Conservation (phyloP, 202 grass and related monocot genomes). For the Hordeum pubiflorum region DNA sequence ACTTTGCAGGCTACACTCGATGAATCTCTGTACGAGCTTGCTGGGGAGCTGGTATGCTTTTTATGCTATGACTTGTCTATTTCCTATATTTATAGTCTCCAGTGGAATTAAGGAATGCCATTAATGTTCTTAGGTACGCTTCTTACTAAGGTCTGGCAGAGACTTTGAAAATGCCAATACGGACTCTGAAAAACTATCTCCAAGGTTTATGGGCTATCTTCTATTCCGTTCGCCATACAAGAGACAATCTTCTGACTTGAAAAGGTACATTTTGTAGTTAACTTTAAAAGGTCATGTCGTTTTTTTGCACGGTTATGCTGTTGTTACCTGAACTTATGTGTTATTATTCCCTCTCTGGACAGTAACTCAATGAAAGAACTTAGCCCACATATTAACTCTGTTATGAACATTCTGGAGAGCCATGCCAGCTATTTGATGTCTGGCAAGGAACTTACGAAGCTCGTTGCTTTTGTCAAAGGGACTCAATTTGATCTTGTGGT, state of each 20-base stretch:
- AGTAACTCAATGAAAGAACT: conserved; percentile 84
- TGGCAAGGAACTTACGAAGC: conserved; percentile 97
- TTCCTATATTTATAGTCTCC: conserved; percentile 10
- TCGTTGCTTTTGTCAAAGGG: conserved; percentile 98
- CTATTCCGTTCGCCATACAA: conserved; percentile 75
- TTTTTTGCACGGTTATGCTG: not conserved
- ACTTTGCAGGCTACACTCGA: conserved; percentile 82
- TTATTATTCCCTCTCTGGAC: conserved; percentile 24
- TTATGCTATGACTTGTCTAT: conserved; percentile 34
- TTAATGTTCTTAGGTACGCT: conserved; percentile 64
- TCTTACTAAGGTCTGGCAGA: conserved; percentile 93
- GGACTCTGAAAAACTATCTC: conserved; percentile 87
- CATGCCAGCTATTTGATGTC: conserved; percentile 99
- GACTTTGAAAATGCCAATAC: conserved; percentile 76
- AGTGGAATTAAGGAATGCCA: conserved; percentile 22
- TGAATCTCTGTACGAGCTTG: conserved; percentile 93
- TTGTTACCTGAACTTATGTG: conserved; percentile 15
- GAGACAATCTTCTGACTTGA: conserved; percentile 82
- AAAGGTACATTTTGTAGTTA: conserved; percentile 53
- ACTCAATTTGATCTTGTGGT: conserved; percentile 99
- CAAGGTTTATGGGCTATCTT: conserved; percentile 89
- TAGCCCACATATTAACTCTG: conserved; percentile 92
- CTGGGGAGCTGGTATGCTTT: conserved; percentile 79
- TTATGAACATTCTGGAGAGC: conserved; percentile 94
- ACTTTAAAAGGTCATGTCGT: not conserved